Evolutionary conservation across 331 rosid genomes (phyloP), one percentile per base, ranked within the genome.

Genomic region (Quercus phellos): DNA sequence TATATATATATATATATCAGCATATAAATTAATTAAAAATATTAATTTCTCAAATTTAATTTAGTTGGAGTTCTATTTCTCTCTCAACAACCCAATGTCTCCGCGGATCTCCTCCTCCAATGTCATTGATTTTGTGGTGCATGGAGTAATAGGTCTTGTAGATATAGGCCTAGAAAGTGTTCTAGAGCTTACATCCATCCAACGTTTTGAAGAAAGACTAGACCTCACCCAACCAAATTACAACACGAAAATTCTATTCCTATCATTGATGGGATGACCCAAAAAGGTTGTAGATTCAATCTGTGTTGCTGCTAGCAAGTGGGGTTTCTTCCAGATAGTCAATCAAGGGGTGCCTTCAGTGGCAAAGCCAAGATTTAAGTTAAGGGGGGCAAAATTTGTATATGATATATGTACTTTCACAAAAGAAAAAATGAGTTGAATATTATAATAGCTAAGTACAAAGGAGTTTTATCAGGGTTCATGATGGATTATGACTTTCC

Each of bases 321-420:
- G 38, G 71, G 81, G 76, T 30, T 77, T 77, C 74, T 77, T 77
- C 46, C 76, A 77, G 42, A 77, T 77, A 21, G 24, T 77, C 29
- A 77, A 68, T 50, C 81, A 70, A 43, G 70, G 70, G 42, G 38
- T 34, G 38, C 38, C 38, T 5, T 34, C 0, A 35, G 9, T 35
- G 42, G 2, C 0, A 0, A 35, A 35, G 9, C 42, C 0, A 35
- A 2, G 9, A 1, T 35, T 35, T 35, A 6, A 35, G 42, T 6
- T 35, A 34, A 6, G 35, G 38, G 38, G 38, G 38, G 38, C 2
- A 6, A 6, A 6, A 6, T 35, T 35, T 35, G 9, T 6, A 6
- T 35, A 35, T 35, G 9, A 35, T 35, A 35, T 35, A 35, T 35
- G 42, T 6, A 6, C 9, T 6, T 35, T 35, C 9, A 35, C 9